Evolutionary conservation across 306 rosid species (phyloP), one percentile per base, ranked within the genome.

Genomic region (Casuarina cunninghamiana): DNA sequence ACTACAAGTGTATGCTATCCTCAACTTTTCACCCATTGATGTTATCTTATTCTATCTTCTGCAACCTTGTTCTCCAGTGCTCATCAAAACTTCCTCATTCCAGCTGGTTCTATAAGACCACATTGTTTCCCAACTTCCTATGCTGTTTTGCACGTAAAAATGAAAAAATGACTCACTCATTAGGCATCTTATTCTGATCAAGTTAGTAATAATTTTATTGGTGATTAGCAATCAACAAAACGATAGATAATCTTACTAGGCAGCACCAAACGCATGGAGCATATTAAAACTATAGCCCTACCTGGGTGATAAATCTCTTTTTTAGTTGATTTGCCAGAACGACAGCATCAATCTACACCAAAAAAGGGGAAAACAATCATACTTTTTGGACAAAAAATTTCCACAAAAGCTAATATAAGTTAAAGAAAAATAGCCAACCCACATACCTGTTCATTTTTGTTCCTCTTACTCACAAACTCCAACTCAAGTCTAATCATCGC

Each of bases 311-410:
- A 80, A 93, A 91, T 79, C 86, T 90, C 81, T 88, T 88, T 76
- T 84, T 84, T 26, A 96, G 87, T 78, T 91, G 98, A 69, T 79
- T 86, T 58, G 90, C 84, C 76, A 96, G 83, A 58, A 79, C 72
- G 87, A 86, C 86, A 75, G 99, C 99, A 85, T 96, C 99, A 83
- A 96, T 81, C 99, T 96, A 84, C 85, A 88, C 71, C 15, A 85
- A 53, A 78, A 32, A 42, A 77, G 15, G 50, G 35, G 39, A 58
- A n/a, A 32, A 58, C 3, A 26, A 58, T 26, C 32, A 26, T 26
- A 41, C 46, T 44, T 17, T 67, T 53, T 5, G 61, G 43, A 48
- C 61, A 53, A 45, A 76, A 51, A 67, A 66, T 72, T 77, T 60
- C 53, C 54, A 53, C 61, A 49, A 3, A 45, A 16, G 69, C 42